Percentiles rank a stretch among this genome's conserved stretches.
These are phyloP conservation scores for Dactylellina leptospora DNA, from an alignment of 2,329 filamentous ascomycete genomes.

Conservation along the genomic window DNA sequence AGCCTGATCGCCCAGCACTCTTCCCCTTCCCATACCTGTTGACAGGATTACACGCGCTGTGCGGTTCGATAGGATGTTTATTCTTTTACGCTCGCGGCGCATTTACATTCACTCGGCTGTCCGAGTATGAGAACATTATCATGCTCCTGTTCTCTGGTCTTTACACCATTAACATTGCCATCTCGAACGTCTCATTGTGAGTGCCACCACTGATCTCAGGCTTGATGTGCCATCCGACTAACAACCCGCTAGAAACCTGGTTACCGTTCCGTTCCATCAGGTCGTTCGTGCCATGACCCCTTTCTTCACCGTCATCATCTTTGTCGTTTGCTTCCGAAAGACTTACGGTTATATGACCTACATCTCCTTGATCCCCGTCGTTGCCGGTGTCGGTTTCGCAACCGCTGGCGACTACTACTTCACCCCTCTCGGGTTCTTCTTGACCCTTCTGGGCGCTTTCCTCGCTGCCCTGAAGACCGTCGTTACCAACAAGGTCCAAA, in stretches of 20 bases:
- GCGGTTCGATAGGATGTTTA: slow-evolving; percentile 68
- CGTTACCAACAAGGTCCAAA: slow-evolving; percentile 72
- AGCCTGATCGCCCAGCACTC: slow-evolving; percentile 55
- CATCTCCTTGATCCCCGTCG: slow-evolving; percentile 69
- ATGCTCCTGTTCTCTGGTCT: slow-evolving; percentile 69
- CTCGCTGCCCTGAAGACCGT: slow-evolving; percentile 70
- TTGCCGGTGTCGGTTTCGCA: slow-evolving; percentile 69
- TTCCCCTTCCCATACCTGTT: slow-evolving; percentile 71
- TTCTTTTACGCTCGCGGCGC: slow-evolving; percentile 65
- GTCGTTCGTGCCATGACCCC: slow-evolving; percentile 71
- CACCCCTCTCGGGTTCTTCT: slow-evolving; percentile 67
- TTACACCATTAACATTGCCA: slow-evolving; percentile 72
- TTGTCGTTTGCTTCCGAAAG: slow-evolving; percentile 67
- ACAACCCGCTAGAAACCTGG: slow-evolving; percentile 60
- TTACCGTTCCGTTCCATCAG: slow-evolving; percentile 73
- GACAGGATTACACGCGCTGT: slow-evolving; percentile 69
- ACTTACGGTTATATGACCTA: slow-evolving; percentile 69
- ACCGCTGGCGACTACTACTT: slow-evolving; percentile 72
- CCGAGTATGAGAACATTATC: slow-evolving; percentile 66
- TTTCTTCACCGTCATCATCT: slow-evolving; percentile 71
- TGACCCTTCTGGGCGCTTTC: slow-evolving; percentile 67
- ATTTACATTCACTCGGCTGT: slow-evolving; percentile 66
- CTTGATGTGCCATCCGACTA: neutral
- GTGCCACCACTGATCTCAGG: slow-evolving; percentile 44
- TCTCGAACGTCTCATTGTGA: slow-evolving; percentile 71